Base-by-base conservation (phyloP, 2,329 filamentous ascomycete genomes). In the Teratosphaeria destructans region DNA sequence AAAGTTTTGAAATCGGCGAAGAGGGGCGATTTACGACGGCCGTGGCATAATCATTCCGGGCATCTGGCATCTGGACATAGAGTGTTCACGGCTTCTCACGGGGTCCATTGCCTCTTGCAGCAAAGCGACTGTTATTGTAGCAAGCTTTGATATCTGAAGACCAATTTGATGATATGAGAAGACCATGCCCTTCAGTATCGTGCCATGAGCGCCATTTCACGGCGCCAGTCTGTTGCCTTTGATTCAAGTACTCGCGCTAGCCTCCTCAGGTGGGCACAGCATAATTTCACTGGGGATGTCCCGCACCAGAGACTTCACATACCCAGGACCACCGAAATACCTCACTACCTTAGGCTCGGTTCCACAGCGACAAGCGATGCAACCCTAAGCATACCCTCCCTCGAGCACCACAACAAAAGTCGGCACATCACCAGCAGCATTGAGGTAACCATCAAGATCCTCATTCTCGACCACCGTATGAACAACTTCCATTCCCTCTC, bases 391-490 rank as follows among this genome's bases (percentile, higher is more conserved):
- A 61, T 67, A 67, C 14, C 66, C 68, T 29, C 63, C 66, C 29
- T 67, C 66, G 49, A 72, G 59, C 57, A 65, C 59, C 16, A 73
- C 70, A 47, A 67, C 58, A 59, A 85, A 83, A 5, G 76, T 79
- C 14, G 79, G 78, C 68, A 83, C 84, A 68, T 82, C 76, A 29
- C 86, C 77, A 69, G 89, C 86, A 54, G 81, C 78, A 64, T 63
- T 64, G 8, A 94, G 72, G 73, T 92, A 93, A 0, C 85, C 86
- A 61, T 81, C 81, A 62, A 94, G 71, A 74, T 93, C 88, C 62
- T 84, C 82, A 66, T 92, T 86, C 49, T 85, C 80, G 58, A 86
- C 85, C 65, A 93, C 86, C 59, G 79, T 75, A 67, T 89, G 81
- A 16, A 77, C 77, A 53, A 88, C 77, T 14, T 57, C 86, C 56